Evolutionary conservation across 129 eudicot genomes (phyloP).

Genomic region (Flaveria brownii): DNA sequence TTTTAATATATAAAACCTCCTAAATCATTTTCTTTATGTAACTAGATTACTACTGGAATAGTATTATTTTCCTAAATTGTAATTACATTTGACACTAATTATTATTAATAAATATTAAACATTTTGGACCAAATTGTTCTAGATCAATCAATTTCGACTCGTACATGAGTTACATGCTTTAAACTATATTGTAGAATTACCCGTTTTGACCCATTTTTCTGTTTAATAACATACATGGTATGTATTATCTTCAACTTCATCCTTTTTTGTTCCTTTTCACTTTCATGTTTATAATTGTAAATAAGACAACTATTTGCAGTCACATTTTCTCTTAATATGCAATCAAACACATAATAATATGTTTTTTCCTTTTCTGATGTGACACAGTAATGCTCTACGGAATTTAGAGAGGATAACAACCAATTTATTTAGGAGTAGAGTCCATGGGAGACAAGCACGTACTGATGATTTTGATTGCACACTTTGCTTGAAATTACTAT

Average conservation of each 20-base stretch:
- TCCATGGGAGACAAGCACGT: constrained; percentile 53
- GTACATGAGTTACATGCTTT: no score
- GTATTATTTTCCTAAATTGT: background rate
- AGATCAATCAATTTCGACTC: background rate
- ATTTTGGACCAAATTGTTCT: background rate
- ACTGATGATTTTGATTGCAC: constrained; percentile 94
- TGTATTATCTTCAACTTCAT: background rate
- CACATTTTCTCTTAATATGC: constrained; percentile 18
- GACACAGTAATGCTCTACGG: constrained; percentile 61
- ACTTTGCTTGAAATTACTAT: constrained; percentile 78
- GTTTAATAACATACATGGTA: background rate
- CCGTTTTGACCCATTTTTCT: background rate
- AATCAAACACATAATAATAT: background rate
- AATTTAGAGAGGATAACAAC: constrained; percentile 51
- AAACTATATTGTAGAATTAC: no score
- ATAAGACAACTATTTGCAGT: background rate
- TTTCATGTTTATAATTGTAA: constrained; percentile 6
- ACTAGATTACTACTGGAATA: background rate
- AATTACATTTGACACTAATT: background rate
- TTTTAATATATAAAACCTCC: background rate
- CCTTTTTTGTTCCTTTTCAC: background rate
- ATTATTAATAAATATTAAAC: background rate
- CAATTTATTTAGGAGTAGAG: constrained; percentile 47
- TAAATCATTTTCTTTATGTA: background rate
- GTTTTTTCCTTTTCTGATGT: constrained; percentile 16